Base-by-base conservation (phyloP, 2,329 filamentous ascomycete species). In the Helotiales sp. region DNA sequence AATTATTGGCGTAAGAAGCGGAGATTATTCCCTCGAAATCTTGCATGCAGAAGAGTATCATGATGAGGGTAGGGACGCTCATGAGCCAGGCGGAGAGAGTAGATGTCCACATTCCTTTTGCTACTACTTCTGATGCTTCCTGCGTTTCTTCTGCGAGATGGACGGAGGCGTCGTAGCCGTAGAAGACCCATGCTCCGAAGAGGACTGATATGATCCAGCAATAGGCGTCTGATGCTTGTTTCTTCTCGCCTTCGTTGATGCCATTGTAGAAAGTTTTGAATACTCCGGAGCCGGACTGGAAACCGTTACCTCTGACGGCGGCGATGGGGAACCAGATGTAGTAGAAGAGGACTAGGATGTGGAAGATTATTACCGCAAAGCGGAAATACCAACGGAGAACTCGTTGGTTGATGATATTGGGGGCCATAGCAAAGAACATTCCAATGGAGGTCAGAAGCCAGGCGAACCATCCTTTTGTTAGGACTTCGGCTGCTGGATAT, bases 21-120 rank as follows among this genome's bases (percentile, higher is more conserved):
- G 62, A 63, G 30, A 74, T 67, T 54, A 76, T 72, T 13, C 68
- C 70, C 6, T 74, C 69, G 42, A 76, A 74, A 56, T 75, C 72
- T 62, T 75, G 73, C 51, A 75, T 70, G 62, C 73, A 75, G 65
- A 74, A 74, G 2, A 76, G 67, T n/a, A 75, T 66, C 10, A 75
- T 63, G 40, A 74, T 70, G 7, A 76, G 64, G 1, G 72, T 74
- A 38, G 73, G 73, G 2, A 76, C 60, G 1, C 73, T 75, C 29
- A 75, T 57, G 7, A 73, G 4, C 72, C 72, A 75, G 5, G 72
- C 65, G 1, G 69, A 71, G 15, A 74, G 61, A 1, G 72, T 74
- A 7, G 69, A 68, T 57, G 69, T 68, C 69, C 72, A 75, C 69
- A 76, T 76, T 15, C 73, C 73, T 61, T 69, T 73, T 19, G 73